A percentile compares a stretch with the other conserved stretches of the same genome.
These are phyloP conservation scores for Apostasia ramifera DNA, from an alignment of 106 monocot species.

Conservation along the genomic window DNA sequence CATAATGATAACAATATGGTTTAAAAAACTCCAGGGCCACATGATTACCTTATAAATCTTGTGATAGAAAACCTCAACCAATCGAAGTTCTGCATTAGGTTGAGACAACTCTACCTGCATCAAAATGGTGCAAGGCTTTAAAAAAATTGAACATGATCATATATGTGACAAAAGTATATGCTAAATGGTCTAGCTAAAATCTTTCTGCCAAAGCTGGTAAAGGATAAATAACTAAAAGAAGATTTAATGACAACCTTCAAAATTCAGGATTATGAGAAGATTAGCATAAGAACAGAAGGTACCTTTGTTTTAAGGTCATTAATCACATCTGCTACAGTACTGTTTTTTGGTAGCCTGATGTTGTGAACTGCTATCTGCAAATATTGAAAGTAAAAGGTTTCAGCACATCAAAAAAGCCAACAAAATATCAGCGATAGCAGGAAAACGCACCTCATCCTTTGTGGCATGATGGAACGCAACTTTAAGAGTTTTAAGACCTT, in stretches of 20 bases:
- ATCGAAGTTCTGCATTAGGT: slow-evolving; percentile 75
- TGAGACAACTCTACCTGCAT: slow-evolving; percentile 87
- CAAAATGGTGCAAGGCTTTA: slow-evolving; percentile 3
- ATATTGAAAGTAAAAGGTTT: neutral
- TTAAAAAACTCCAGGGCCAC: too few relatives aligned
- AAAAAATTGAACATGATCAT: too few relatives aligned
- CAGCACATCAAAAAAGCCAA: neutral
- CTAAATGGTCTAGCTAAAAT: too few relatives aligned
- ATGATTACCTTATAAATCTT: slow-evolving; percentile 89
- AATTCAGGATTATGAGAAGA: too few relatives aligned
- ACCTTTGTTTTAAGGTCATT: slow-evolving; percentile 91
- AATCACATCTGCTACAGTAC: slow-evolving; percentile 91
- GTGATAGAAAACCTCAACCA: slow-evolving; percentile 97
- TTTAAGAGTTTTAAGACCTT: slow-evolving; percentile 90
- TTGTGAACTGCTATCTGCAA: slow-evolving; percentile 68
- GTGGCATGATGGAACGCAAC: slow-evolving; percentile 90
- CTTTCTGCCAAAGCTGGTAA: too few relatives aligned
- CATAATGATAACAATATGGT: too few relatives aligned
- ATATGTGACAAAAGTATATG: too few relatives aligned
- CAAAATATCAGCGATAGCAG: neutral
- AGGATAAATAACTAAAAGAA: too few relatives aligned
- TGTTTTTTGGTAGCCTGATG: slow-evolving; percentile 90
- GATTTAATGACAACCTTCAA: too few relatives aligned
- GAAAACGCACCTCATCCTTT: slow-evolving; percentile 71
- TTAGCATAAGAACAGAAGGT: too few relatives aligned